phyloP scores from a whole-genome alignment of 2,329 filamentous ascomycete genomes.

The Catunica adiposa region DNA sequence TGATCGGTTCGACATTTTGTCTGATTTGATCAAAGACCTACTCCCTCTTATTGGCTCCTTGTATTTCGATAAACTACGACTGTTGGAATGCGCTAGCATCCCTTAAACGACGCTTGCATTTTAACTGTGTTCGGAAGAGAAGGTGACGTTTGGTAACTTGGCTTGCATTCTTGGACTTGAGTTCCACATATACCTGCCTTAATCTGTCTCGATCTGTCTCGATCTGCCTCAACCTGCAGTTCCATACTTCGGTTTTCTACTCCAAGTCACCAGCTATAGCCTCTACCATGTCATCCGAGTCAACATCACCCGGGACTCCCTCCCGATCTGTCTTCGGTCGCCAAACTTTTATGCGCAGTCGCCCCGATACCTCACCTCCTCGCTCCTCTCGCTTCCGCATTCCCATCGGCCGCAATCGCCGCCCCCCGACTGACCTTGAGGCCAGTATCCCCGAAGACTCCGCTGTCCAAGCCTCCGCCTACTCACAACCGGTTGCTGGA shows the following conservation, averaged over 20 bases:
- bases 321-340: conserved; percentile 6
- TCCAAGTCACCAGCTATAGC: background rate
- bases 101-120: no score
- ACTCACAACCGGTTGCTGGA: background rate
- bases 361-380: conserved; percentile 3
- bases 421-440: background rate
- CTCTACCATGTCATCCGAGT: background rate
- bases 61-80: no score
- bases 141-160: background rate
- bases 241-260: no score
- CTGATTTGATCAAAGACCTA: no score
- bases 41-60: no score
- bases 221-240: no score
- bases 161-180: no score
- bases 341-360: conserved; percentile 8
- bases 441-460: background rate
- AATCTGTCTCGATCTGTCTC: no score
- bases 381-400: background rate
- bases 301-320: background rate
- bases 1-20: no score
- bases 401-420: background rate
- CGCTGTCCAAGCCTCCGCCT: background rate
- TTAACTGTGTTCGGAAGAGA: background rate
- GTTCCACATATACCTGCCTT: no score
- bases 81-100: no score